A percentile compares a stretch with the other conserved stretches of the same genome.
Conservation (phyloP, 805 yeast species). For the Zygotorulaspora sp. region DNA sequence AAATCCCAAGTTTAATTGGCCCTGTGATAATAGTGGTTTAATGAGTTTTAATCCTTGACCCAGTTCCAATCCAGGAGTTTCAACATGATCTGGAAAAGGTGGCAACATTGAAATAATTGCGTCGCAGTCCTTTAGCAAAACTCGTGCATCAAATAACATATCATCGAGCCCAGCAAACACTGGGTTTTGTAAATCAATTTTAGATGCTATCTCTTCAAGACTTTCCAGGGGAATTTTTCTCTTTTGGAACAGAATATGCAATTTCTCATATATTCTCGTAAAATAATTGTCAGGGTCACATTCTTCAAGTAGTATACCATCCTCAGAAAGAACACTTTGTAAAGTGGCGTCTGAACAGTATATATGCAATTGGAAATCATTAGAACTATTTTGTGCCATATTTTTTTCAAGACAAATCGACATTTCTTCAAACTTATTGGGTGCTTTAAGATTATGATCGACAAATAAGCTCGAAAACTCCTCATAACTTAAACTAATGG, state of each 20-base stretch:
- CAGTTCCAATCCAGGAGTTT: conserved; percentile 1
- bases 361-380: conserved; percentile 44
- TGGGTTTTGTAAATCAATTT: background rate
- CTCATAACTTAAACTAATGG: conserved; percentile 33
- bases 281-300: background rate
- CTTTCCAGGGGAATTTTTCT: conserved; percentile 1
- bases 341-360: conserved; percentile 49
- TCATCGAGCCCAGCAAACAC: background rate
- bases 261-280: background rate
- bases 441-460: too few relatives aligned
- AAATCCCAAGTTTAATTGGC: conserved; percentile 4
- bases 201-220: conserved; percentile 1
- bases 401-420: background rate
- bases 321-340: background rate
- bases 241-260: conserved; percentile 1
- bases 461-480: conserved; percentile 23
- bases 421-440: background rate
- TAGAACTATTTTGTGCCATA: conserved; percentile 19
- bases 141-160: background rate
- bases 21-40: conserved; percentile 4
- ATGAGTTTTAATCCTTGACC: conserved; percentile 10
- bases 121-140: conserved; percentile 3
- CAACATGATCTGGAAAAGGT: background rate
- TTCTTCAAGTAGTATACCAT: background rate
- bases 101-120: background rate